Percentiles rank a stretch among this genome's conserved stretches.
Evolutionary conservation across 2,329 filamentous ascomycete species (phyloP).

Genomic region (Tolypocladium endophyticum): DNA sequence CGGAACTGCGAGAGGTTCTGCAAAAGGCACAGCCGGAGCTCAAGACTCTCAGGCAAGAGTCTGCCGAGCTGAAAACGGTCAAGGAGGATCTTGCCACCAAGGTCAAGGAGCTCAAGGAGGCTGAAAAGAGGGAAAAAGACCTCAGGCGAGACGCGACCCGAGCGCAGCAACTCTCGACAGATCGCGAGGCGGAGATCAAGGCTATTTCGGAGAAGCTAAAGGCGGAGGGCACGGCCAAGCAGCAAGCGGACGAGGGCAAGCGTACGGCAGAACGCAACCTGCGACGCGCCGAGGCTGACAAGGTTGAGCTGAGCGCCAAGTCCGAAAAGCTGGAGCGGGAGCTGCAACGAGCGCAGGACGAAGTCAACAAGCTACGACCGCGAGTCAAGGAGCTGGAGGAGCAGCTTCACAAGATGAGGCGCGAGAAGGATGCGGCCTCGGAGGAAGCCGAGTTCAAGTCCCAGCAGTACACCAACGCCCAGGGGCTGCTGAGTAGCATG

Average conservation of each 20-base stretch:
- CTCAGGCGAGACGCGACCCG: conserved; percentile 62
- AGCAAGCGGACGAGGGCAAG: conserved; percentile 70
- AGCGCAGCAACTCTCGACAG: conserved; percentile 58
- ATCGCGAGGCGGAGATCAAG: conserved; percentile 71
- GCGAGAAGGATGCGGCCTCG: conserved; percentile 55
- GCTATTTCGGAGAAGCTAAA: conserved; percentile 67
- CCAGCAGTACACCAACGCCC: conserved; percentile 75
- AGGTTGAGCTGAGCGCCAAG: conserved; percentile 63
- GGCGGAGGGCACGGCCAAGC: conserved; percentile 59
- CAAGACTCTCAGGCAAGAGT: conserved; percentile 66
- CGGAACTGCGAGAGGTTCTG: conserved; percentile 66
- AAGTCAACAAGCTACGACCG: conserved; percentile 55
- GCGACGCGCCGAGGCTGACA: conserved; percentile 66
- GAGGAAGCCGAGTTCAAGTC: conserved; percentile 79
- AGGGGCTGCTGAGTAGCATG: conserved; percentile 83
- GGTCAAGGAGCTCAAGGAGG: conserved; percentile 52
- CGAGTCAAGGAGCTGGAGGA: conserved; percentile 60
- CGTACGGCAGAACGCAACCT: conserved; percentile 66
- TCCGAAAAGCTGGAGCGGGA: conserved; percentile 64
- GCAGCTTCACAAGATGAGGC: conserved; percentile 55
- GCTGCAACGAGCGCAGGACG: conserved; percentile 60
- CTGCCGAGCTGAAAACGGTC: conserved; percentile 58
- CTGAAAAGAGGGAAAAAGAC: conserved; percentile 77
- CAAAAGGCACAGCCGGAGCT: conserved; percentile 83
- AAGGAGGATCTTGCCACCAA: conserved; percentile 62